Conservation (phyloP, 1,284 basidiomycete species). For the Ganoderma multipileum region DNA sequence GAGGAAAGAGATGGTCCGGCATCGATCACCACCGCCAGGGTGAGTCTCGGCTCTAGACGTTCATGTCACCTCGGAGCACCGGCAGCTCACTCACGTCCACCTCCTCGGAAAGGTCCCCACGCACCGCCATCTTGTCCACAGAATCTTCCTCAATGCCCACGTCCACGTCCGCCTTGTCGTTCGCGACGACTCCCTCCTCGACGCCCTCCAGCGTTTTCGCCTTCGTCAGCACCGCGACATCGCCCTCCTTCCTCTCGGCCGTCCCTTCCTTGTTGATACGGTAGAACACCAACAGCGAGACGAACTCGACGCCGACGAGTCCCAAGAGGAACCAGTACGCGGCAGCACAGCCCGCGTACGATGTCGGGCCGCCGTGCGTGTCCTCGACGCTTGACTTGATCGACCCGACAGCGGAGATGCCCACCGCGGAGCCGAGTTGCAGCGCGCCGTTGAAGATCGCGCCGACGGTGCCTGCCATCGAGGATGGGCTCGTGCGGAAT, state of each 20-base stretch:
- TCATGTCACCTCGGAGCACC: not conserved
- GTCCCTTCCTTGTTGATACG: constrained; percentile 32
- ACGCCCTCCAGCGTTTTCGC: constrained; percentile 20
- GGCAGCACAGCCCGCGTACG: constrained; percentile 50
- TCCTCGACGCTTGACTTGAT: constrained; percentile 54
- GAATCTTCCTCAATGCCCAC: constrained; percentile 9
- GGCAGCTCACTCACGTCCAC: constrained; percentile 4
- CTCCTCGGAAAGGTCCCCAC: not conserved
- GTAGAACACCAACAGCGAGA: constrained; percentile 49
- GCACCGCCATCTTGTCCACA: not conserved
- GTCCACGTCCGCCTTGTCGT: constrained; percentile 10
- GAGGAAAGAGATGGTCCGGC: not conserved
- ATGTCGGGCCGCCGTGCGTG: constrained; percentile 37
- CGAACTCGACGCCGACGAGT: constrained; percentile 43
- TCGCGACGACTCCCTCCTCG: constrained; percentile 17
- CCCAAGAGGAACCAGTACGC: constrained; percentile 59
- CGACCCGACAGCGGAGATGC: constrained; percentile 52
- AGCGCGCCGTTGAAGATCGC: constrained; percentile 63
- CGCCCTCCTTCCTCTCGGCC: constrained; percentile 18
- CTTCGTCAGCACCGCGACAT: constrained; percentile 16
- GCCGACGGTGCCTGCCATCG: constrained; percentile 58
- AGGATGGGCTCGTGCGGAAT: constrained; percentile 52
- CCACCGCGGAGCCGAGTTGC: constrained; percentile 58
- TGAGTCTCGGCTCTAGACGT: not conserved
- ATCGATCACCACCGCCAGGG: not conserved